Evolutionary conservation across 23 red algal species (phyloP).

Genomic region (Gracilaria domingensis): DNA sequence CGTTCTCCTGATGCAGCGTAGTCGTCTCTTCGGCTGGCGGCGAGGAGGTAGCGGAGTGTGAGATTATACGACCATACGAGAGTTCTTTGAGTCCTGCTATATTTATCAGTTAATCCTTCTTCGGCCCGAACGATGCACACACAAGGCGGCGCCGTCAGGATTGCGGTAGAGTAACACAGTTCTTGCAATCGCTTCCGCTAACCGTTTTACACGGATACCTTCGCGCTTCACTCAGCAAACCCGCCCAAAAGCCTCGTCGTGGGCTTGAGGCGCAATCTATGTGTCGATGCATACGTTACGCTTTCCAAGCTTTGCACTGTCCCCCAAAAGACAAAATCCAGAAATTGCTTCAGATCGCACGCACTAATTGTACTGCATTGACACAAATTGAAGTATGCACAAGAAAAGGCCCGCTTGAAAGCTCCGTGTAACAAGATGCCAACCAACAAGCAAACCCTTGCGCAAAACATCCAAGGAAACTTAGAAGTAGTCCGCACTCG

Average conservation of each 20-base stretch:
- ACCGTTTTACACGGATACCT: conserved; percentile 27
- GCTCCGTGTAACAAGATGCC: conserved; percentile 46
- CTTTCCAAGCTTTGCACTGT: neutral
- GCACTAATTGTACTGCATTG: conserved; percentile 79
- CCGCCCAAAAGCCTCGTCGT: conserved; percentile 53
- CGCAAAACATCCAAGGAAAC: conserved; percentile 57
- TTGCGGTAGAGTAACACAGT: conserved; percentile 46
- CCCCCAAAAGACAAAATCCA: conserved; percentile 34
- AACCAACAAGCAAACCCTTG: conserved; percentile 50
- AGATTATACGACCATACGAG: conserved; percentile 66
- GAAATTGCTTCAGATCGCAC: conserved; percentile 62
- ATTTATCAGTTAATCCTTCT: conserved; percentile 42
- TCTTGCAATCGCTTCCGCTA: conserved; percentile 71
- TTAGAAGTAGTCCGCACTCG: conserved; percentile 26
- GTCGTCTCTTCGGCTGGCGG: conserved; percentile 26
- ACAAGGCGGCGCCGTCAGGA: conserved; percentile 75
- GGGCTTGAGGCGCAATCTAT: conserved; percentile 47
- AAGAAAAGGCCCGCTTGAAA: conserved; percentile 25
- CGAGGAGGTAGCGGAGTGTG: conserved; percentile 52
- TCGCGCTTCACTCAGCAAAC: conserved; percentile 75
- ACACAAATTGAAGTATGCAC: conserved; percentile 34
- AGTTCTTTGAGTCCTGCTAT: conserved; percentile 55
- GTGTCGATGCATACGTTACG: no score
- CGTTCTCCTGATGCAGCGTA: conserved; percentile 81
- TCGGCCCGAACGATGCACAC: conserved; percentile 68